Evolutionary conservation across 768 basidiomycete species (phyloP), one percentile per base, ranked within the genome.

Genomic region (Glaciozyma antarctica): DNA sequence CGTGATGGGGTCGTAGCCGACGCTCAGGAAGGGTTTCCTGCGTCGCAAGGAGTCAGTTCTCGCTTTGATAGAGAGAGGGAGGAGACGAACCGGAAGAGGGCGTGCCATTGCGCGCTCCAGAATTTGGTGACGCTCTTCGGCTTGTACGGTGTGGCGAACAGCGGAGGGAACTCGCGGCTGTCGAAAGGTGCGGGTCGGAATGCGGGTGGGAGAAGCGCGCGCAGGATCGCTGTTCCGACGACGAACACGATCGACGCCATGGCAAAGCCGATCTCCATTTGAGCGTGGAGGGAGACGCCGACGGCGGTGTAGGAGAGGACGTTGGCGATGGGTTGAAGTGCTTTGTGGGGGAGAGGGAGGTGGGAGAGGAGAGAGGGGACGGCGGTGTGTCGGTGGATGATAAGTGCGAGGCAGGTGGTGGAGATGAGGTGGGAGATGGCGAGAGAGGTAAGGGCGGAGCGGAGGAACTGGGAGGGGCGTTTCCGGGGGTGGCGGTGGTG

Each of bases 211-310:
- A 53, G 24, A 6, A 53, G 16, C 30, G 26, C 26, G 16, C 52
- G 47, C 6, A 48, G 47, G n/a, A 24, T 9, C 6, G n/a, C n/a
- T 1, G 47, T 48, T 21, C 47, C 47, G 10, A 24, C 19, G 47
- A 49, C 38, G 49, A 65, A 62, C 17, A 8, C 26, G 34, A 69
- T 38, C 26, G 49, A 43, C 28, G 34, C 28, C 3, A 60, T 58
- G 22, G 15, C 19, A 58, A 54, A 62, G 10, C 67, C 67, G 41
- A 65, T 45, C 15, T 54, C 43, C 63, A 69, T 65, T n/a, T 69
- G 63, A 1, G 21, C 22, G 58, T 51, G 55, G 16, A 69, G 57
- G 17, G 52, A 49, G 47, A 64, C 43, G 45, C 67, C 67, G 58
- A 69, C 53, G 21, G n/a, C 13, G 28, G 62, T 21, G 45, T 64